phyloP scores from a whole-genome alignment of 768 basidiomycete genomes.

The Trametes meyenii region DNA sequence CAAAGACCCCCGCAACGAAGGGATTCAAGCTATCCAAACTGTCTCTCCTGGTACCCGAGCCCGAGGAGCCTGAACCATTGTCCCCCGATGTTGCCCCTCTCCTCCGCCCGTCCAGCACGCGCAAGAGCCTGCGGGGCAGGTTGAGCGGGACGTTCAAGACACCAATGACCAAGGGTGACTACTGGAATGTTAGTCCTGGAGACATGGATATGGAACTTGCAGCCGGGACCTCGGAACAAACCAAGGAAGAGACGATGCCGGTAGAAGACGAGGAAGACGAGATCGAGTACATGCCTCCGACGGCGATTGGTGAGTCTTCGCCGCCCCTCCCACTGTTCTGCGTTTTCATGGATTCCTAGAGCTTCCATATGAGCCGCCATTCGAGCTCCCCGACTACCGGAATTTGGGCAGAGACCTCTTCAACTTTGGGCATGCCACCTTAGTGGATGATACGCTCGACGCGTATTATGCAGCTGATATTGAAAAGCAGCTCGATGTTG shows the following conservation, averaged over 20 bases:
- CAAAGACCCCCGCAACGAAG: constrained; percentile 34
- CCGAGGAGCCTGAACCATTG: constrained; percentile 33
- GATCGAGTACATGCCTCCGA: constrained; percentile 60
- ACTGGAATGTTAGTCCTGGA: constrained; percentile 77
- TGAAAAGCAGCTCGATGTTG: constrained; percentile 22
- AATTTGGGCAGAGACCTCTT: constrained; percentile 43
- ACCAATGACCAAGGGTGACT: constrained; percentile 62
- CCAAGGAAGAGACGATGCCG: constrained; percentile 28
- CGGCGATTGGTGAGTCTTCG: constrained; percentile 45
- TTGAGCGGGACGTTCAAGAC: constrained; percentile 62
- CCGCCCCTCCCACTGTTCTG: neutral
- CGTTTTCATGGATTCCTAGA: constrained; percentile 33
- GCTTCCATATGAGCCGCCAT: constrained; percentile 46
- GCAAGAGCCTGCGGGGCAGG: constrained; percentile 64
- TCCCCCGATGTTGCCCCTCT: constrained; percentile 37
- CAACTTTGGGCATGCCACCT: constrained; percentile 38
- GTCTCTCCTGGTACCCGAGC: constrained; percentile 32
- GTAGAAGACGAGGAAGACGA: constrained; percentile 44
- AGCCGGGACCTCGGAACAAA: constrained; percentile 28
- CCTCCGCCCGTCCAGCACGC: constrained; percentile 66
- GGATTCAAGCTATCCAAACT: constrained; percentile 41
- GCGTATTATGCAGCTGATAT: constrained; percentile 27
- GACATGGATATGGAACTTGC: constrained; percentile 38
- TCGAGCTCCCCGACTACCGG: constrained; percentile 54
- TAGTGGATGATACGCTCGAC: constrained; percentile 38